Evolutionary conservation across 345 rosid genomes (phyloP).

Genomic region (Chamaenerion angustifolium): DNA sequence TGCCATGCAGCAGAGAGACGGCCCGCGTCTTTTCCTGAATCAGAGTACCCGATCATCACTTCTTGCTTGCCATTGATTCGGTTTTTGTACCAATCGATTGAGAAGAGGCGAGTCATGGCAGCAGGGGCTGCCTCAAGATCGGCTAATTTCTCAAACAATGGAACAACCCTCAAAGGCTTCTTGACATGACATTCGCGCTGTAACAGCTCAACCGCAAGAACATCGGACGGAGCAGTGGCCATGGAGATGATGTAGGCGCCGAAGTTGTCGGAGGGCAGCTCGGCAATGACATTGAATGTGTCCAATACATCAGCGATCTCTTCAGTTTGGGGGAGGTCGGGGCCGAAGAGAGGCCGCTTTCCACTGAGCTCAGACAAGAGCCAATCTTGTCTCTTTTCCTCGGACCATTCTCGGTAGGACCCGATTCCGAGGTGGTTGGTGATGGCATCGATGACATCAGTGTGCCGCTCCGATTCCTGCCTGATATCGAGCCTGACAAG

Average conservation of each 20-base stretch:
- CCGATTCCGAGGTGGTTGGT: conserved; percentile 69
- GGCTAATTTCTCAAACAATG: conserved; percentile 86
- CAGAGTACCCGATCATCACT: conserved; percentile 97
- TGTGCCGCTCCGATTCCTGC: conserved; percentile 90
- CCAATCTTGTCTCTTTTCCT: conserved; percentile 77
- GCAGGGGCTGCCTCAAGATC: conserved; percentile 95
- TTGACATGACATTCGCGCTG: conserved; percentile 85
- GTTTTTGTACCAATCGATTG: conserved; percentile 81
- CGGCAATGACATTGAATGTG: conserved; percentile 70
- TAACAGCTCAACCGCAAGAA: conserved; percentile 84
- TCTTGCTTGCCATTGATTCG: conserved; percentile 88
- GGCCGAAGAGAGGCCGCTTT: conserved; percentile 89
- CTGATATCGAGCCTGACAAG: conserved; percentile 89
- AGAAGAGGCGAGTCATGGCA: conserved; percentile 82
- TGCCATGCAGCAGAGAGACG: conserved; percentile 96
- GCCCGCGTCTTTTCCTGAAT: conserved; percentile 96
- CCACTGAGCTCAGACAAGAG: conserved; percentile 79
- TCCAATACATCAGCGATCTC: conserved; percentile 81
- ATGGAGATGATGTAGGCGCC: conserved; percentile 92
- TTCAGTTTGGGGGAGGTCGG: conserved; percentile 85
- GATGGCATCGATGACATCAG: conserved; percentile 87
- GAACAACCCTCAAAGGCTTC: conserved; percentile 82
- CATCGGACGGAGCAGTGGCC: conserved; percentile 94
- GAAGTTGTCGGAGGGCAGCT: conserved; percentile 72
- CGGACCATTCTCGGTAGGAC: conserved; percentile 81